Evolutionary conservation across 1,284 basidiomycete species (phyloP), one percentile per base, ranked within the genome.

Genomic region (Sparassis latifolia): DNA sequence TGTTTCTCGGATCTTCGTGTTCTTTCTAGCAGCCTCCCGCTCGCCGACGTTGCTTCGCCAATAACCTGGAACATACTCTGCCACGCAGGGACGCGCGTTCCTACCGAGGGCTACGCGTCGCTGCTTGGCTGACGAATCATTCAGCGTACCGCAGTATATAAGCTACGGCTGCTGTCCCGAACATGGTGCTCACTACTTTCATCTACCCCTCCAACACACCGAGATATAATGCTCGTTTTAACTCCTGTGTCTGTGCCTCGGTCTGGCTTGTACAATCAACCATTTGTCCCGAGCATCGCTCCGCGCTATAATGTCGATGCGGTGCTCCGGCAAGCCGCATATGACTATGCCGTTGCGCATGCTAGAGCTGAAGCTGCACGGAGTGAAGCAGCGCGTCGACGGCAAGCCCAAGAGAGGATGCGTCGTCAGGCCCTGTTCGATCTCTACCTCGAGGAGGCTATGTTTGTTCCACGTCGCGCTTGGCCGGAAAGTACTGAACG

Each of bases 201-300:
- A 33, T 37, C 35, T 42, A 44, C 33, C 28, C 31, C 10, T 45
- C 37, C 50, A 7, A 6, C 35, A 37, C 7, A 50, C 28, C 45
- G 12, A 27, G 41, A 32, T 38, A 51, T n/a, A 46, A 61, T 63
- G 60, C 55, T 58, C 33, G 52, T 57, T 39, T 49, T 61, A 48
- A 54, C 57, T 20, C 55, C 57, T 3, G 42, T 51, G 27, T 55
- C 51, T 10, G 47, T 50, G 10, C 52, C 55, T 33, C 52, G 44
- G 39, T 52, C 49, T 28, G 49, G 45, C 39, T 53, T 48, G 39
- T 38, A 49, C n/a, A 10, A 52, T 10, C 30, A 10, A 50, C 35
- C 28, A 9, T 12, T 10, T 42, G 47, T n/a, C 20, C 29, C 32
- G 33, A 49, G 12, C 9, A 44, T 3, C 9, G 41, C 33, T 50